Base-by-base conservation (phyloP, 2,329 filamentous ascomycete genomes). In the Fusarium pininemorale region DNA sequence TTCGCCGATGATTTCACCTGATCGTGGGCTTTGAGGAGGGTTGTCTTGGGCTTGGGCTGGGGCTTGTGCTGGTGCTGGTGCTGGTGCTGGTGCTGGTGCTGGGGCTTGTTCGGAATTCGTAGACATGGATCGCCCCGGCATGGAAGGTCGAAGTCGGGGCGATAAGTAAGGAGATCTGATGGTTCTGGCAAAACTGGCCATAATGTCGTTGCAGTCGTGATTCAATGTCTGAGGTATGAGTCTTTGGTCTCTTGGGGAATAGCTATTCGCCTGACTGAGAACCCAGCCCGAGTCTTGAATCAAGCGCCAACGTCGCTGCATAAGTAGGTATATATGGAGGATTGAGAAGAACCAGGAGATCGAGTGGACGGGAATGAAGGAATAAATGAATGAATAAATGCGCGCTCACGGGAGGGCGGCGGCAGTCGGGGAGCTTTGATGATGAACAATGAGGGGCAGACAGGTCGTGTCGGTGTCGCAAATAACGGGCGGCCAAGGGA, bases 171-270 rank as follows among this genome's bases (percentile, higher is more conserved):
- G 80, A 13, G 85, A 82, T 73, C 87, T 83, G 79, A 89, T 84
- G 18, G 87, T 87, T 73, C 86, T 84, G 51, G 84, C 82, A 67
- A 88, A 81, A 78, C 81, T 85, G 66, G 86, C 83, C 87, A 89
- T 89, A 60, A 48, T 75, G 61, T 64, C 14, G 41, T 28, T 63
- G 71, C 39, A 57, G 65, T 62, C 60, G 65, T 60, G 37, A 39
- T 63, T 69, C 39, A 61, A 66, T 41, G 51, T 70, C 55, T 75
- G 69, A 48, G 60, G 48, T 24, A 59, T 63, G 54, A 60, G 59
- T 59, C 56, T 66, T 41, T 65, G 71, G 30, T 59, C 48, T 64
- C 59, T 59, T 20, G 54, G 57, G 14, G 60, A 41, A 48, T 61
- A 71, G 53, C 44, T 58, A 54, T 62, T 60, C 48, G 72, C 51